A percentile compares a stretch with the other conserved stretches of the same genome.
Conservation (phyloP, 1,139 yeast genomes). For the Hyphopichia buzzinii region DNA sequence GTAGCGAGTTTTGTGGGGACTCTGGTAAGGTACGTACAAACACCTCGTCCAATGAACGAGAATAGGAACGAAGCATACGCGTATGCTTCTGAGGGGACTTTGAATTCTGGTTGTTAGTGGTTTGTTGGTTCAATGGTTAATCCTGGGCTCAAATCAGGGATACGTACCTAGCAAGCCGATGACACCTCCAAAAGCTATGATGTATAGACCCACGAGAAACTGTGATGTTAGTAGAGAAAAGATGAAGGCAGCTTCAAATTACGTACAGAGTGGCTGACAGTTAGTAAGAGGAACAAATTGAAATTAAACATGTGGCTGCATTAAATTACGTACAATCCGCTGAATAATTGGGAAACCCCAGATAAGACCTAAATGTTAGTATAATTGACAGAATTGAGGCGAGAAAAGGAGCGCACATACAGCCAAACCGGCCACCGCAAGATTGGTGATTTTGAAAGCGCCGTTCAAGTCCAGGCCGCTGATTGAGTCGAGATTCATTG, state of each 20-base stretch:
- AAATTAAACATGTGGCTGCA: not conserved
- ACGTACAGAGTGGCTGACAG: slow-evolving; percentile 17
- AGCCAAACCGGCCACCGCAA: slow-evolving; percentile 59
- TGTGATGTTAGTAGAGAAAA: slow-evolving; percentile 8
- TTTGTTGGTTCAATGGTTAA: not conserved
- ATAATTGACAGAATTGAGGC: slow-evolving; percentile 15
- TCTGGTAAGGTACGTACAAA: slow-evolving; percentile 39
- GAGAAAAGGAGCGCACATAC: slow-evolving; percentile 37
- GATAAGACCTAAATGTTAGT: slow-evolving; percentile 38
- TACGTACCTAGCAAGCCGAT: slow-evolving; percentile 54
- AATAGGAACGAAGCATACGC: slow-evolving; percentile 77
- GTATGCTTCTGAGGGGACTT: slow-evolving; percentile 64
- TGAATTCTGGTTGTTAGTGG: slow-evolving; percentile 45
- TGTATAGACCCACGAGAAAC: slow-evolving; percentile 56
- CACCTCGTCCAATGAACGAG: slow-evolving; percentile 82
- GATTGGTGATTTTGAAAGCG: slow-evolving; percentile 61
- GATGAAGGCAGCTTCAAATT: not conserved
- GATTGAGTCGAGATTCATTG: slow-evolving; percentile 24
- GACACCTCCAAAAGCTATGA: slow-evolving; percentile 53
- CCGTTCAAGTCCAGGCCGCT: slow-evolving; percentile 41
- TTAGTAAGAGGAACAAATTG: slow-evolving; percentile 9
- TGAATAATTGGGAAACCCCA: slow-evolving; percentile 60
- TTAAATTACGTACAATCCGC: slow-evolving; percentile 47
- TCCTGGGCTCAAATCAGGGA: too few species aligned
- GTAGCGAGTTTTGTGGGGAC: slow-evolving; percentile 7